phyloP scores from a whole-genome alignment of 2,329 filamentous ascomycete species.

The Aspergillus candidus region DNA sequence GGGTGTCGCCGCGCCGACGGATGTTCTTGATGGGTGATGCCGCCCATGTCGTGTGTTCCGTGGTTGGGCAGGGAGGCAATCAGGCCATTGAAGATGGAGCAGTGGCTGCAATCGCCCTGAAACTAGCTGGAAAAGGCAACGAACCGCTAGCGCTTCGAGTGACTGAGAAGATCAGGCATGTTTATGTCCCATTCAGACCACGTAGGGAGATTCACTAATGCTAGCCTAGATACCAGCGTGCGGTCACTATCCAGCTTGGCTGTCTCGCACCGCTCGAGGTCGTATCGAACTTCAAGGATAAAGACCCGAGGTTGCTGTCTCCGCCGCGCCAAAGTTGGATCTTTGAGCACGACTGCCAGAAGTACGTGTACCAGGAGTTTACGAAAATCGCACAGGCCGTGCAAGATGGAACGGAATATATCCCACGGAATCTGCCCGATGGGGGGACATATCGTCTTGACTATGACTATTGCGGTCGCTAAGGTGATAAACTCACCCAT shows the following conservation, averaged over 20 bases:
- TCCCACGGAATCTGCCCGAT: slow-evolving; percentile 8
- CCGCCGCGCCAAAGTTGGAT: slow-evolving; percentile 11
- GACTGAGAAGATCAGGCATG: slow-evolving; percentile 1
- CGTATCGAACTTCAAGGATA: background rate
- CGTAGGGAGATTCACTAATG: too few relatives aligned
- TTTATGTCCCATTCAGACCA: too few relatives aligned
- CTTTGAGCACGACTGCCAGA: slow-evolving; percentile 11
- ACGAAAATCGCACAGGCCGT: slow-evolving; percentile 4
- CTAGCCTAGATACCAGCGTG: background rate
- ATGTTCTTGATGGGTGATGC: slow-evolving; percentile 32
- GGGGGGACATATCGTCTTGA: slow-evolving; percentile 2
- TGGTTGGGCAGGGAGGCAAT: slow-evolving; percentile 38
- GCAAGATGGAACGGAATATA: slow-evolving; percentile 6
- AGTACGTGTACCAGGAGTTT: slow-evolving; percentile 10
- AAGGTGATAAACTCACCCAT: too few relatives aligned
- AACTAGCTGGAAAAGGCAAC: background rate
- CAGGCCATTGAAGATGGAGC: slow-evolving; percentile 41
- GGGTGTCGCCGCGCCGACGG: slow-evolving; percentile 19
- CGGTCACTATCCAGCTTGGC: background rate
- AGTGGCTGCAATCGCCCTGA: slow-evolving; percentile 21
- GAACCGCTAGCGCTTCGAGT: background rate
- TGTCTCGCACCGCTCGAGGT: background rate
- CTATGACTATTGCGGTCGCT: too few relatives aligned
- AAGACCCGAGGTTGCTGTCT: slow-evolving; percentile 6
- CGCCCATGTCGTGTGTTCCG: slow-evolving; percentile 35